Evolutionary conservation across 768 basidiomycete genomes (phyloP).

Genomic region (Boletus fagicola): DNA sequence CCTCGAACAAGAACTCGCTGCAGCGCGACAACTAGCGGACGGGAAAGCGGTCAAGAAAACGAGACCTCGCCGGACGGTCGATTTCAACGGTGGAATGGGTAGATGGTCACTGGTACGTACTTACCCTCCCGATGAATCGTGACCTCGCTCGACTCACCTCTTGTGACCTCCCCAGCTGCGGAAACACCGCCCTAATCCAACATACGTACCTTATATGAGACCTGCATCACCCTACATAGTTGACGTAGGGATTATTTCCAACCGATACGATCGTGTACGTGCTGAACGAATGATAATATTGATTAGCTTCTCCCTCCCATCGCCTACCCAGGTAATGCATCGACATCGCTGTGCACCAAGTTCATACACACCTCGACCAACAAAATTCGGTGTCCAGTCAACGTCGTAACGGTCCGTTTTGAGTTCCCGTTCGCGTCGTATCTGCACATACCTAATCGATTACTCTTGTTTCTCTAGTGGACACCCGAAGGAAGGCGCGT

Average conservation of each 20-base stretch:
- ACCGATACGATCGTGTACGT: constrained; percentile 12
- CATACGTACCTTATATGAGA: constrained; percentile 73
- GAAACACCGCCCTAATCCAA: constrained; percentile 76
- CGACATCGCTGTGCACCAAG: constrained; percentile 93
- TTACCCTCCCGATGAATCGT: too few species aligned
- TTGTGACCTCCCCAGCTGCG: constrained; percentile 46
- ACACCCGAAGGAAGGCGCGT: constrained; percentile 94
- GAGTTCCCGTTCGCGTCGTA: background rate
- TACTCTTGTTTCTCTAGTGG: constrained; percentile 57
- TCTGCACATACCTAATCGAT: background rate
- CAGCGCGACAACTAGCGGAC: constrained; percentile 67
- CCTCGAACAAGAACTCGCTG: constrained; percentile 77
- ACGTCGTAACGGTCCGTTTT: constrained; percentile 81
- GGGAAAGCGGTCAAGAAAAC: constrained; percentile 88
- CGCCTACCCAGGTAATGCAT: constrained; percentile 87
- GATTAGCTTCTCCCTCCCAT: constrained; percentile 86
- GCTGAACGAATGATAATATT: constrained; percentile 28
- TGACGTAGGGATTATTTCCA: constrained; percentile 57
- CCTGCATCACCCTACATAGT: constrained; percentile 87
- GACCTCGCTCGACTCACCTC: background rate
- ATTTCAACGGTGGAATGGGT: constrained; percentile 87
- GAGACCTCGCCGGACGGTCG: constrained; percentile 89
- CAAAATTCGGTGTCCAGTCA: constrained; percentile 96
- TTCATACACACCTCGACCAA: constrained; percentile 98
- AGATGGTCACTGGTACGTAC: constrained; percentile 77